These are phyloP conservation scores for Wallacemonas collosoma DNA, from an alignment of 208 protist genomes.

Conservation along the genomic window DNA sequence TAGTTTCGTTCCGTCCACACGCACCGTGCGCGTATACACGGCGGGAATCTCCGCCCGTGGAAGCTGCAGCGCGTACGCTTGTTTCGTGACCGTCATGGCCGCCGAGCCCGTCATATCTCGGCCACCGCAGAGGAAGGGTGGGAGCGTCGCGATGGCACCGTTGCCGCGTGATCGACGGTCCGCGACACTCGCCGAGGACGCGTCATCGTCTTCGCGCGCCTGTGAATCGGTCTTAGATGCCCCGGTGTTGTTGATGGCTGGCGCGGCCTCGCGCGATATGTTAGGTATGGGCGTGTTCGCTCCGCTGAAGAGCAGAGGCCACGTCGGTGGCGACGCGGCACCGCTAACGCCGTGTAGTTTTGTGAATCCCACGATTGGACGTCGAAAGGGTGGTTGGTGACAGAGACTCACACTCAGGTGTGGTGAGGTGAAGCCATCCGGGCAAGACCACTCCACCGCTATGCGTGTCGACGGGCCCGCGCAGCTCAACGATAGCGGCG, in stretches of 20 bases:
- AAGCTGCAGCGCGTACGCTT: slow-evolving; percentile 10
- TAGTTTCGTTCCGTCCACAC: slow-evolving; percentile 9
- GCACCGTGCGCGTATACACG: slow-evolving; percentile 5
- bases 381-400: neutral
- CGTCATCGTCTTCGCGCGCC: neutral
- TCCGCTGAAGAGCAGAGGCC: neutral
- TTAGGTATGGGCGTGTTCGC: no score
- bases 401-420: slow-evolving; percentile 9
- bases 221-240: neutral
- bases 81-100: neutral
- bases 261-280: no score
- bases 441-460: slow-evolving; percentile 5
- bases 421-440: slow-evolving; percentile 3
- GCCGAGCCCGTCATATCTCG: neutral
- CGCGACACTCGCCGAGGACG: neutral
- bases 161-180: neutral
- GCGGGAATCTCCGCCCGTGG: neutral
- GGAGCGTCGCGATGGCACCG: neutral
- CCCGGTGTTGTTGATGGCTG: neutral
- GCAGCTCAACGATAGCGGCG: neutral
- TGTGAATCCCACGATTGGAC: neutral
- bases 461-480: neutral
- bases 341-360: neutral
- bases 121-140: slow-evolving; percentile 1
- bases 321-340: neutral